Evolutionary conservation across 768 basidiomycete genomes (phyloP), one percentile per base, ranked within the genome.

Genomic region (Sutorius australiensis): DNA sequence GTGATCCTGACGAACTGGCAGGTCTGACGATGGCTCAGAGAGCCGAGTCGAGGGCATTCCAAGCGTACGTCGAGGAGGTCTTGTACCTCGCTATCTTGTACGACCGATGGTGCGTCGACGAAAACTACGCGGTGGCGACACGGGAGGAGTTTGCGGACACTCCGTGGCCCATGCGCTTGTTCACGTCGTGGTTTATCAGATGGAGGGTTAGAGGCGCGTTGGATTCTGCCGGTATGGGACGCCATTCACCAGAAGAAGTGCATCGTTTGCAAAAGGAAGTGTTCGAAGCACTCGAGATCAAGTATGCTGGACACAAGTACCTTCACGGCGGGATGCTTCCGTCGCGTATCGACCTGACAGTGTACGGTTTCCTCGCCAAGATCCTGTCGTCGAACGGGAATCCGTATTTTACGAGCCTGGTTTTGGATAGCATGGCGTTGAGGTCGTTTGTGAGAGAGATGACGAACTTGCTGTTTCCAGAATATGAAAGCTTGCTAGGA

Each of bases 311-410:
- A 19, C 61, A 27, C 54, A 55, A 56, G 48, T 68, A 59, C 49
- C 56, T 70, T 17, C 68, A 68, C 19, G 67, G 54, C 3, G 57
- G 53, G 6, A 55, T 61, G 17, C 44, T 45, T 44, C 67, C 63
- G 1, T 65, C 70, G 0, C 48, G 58, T 41, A 59, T 70, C 21
- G 68, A 71, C 48, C 49, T 71, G 21, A 66, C 57, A 3, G 55
- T 62, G 38, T 62, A 63, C 38, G 64, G 53, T 31, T 70, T 70
- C 53, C 63, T 72, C 7, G 61, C 66, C 40, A 68, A 70, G 33
- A 50, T 54, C 5, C 37, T 70, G 12, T 44, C 58, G n/a, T 39
- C 49, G 32, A 41, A 28, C 0, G 61, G 46, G 5, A 72, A 65
- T 50, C 66, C 70, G 8, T 61, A 70, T 27, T 66, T 66, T 55